Conservation (phyloP, 495 filamentous ascomycete genomes). For the Hyaloscypha bicolor region DNA sequence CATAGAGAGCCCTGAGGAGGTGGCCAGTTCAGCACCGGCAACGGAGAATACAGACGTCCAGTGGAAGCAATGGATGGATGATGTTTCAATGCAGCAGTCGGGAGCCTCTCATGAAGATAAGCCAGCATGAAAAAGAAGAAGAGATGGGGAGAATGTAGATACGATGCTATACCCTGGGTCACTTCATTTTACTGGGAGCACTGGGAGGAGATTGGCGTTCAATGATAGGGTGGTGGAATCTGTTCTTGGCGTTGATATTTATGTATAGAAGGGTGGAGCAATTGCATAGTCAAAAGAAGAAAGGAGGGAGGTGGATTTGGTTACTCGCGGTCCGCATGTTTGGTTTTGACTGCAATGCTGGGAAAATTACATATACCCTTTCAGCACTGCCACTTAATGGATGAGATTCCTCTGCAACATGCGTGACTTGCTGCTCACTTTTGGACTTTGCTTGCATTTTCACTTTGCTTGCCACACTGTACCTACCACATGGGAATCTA, state of each 20-base stretch:
- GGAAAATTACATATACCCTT: no score
- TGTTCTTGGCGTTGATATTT: not conserved
- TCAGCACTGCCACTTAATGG: no score
- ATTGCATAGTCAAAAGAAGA: not conserved
- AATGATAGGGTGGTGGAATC: not conserved
- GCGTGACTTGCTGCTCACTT: no score
- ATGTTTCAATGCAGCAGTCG: slow-evolving; percentile 19
- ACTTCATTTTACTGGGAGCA: slow-evolving; percentile 14
- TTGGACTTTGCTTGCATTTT: no score
- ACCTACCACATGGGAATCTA: no score
- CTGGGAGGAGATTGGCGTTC: slow-evolving; percentile 19
- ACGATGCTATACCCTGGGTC: slow-evolving; percentile 20
- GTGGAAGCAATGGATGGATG: slow-evolving; percentile 36
- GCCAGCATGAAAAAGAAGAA: slow-evolving; percentile 9
- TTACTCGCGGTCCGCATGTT: no score
- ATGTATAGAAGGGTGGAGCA: slow-evolving; percentile 7
- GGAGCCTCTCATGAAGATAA: slow-evolving; percentile 10
- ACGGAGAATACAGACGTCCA: slow-evolving; percentile 16
- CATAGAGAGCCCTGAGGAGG: not conserved
- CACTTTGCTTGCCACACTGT: no score
- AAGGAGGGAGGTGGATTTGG: not conserved
- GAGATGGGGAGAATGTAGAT: not conserved
- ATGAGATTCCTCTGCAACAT: no score
- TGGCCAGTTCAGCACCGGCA: slow-evolving; percentile 8
- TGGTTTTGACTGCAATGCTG: no score